A percentile compares a stretch with the other conserved stretches of the same genome.
phyloP scores from a whole-genome alignment of 2,329 filamentous ascomycete genomes.

The Dichotomopilus funicola region DNA sequence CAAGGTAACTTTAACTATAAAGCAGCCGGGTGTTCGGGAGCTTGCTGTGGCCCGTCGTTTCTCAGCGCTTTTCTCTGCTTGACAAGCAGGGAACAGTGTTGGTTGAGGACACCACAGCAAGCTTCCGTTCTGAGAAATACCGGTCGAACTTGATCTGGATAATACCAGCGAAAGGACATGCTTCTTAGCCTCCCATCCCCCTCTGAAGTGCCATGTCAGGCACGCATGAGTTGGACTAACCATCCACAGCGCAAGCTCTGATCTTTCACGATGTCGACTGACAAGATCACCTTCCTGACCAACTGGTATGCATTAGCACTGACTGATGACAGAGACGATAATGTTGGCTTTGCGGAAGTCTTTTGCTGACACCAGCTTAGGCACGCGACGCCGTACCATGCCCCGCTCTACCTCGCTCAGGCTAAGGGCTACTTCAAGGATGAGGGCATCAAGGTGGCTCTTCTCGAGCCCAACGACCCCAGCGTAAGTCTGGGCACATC shows the following conservation, averaged over 20 bases:
- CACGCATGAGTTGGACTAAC: conserved; percentile 36
- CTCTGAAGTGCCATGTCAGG: conserved; percentile 20
- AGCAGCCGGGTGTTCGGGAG: conserved; percentile 41
- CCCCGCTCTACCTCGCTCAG: conserved; percentile 70
- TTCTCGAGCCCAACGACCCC: conserved; percentile 72
- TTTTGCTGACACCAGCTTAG: conserved; percentile 33
- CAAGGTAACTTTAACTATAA: conserved; percentile 42
- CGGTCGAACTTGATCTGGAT: conserved; percentile 86
- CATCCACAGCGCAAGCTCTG: conserved; percentile 36
- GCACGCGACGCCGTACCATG: conserved; percentile 78
- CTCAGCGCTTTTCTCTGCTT: conserved; percentile 8
- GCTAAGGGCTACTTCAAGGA: conserved; percentile 68
- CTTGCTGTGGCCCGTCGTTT: conserved; percentile 31
- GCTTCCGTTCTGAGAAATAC: conserved; percentile 64
- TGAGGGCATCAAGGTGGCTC: conserved; percentile 69
- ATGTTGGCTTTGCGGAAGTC: neutral
- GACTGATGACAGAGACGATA: neutral
- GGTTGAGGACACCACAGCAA: neutral
- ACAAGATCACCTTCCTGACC: conserved; percentile 79
- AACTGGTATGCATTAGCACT: conserved; percentile 57
- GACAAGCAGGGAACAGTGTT: neutral
- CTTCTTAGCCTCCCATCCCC: conserved; percentile 51
- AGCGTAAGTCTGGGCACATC: conserved; percentile 42
- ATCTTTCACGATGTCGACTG: conserved; percentile 62
- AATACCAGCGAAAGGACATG: conserved; percentile 94